Evolutionary conservation across 805 yeast species (phyloP).

Genomic region (Starmerella stellata): DNA sequence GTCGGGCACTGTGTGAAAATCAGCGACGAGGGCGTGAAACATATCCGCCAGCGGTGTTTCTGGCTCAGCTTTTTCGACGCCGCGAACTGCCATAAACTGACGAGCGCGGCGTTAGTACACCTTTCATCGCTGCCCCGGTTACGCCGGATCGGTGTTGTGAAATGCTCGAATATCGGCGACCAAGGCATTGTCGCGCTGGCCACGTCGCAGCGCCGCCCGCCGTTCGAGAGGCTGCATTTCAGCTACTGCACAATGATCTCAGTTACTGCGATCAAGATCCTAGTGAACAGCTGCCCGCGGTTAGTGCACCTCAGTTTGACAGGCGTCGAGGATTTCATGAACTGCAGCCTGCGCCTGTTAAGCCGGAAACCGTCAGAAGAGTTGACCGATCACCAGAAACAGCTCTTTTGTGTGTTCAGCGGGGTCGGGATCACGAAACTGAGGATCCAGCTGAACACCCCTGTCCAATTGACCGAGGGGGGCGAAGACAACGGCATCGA

Average conservation of each 20-base stretch:
- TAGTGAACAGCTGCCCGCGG: constrained; percentile 65
- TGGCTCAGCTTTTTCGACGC: constrained; percentile 82
- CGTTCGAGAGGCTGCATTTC: constrained; percentile 80
- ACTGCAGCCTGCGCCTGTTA: constrained; percentile 66
- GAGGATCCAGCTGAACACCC: constrained; percentile 42
- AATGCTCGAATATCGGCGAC: constrained; percentile 75
- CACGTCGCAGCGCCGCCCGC: constrained; percentile 41
- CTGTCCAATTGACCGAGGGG: no score
- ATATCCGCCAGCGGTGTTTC: constrained; percentile 57
- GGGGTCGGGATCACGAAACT: constrained; percentile 72
- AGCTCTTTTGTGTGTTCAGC: constrained; percentile 78
- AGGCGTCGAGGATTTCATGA: constrained; percentile 75
- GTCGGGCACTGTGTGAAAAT: constrained; percentile 84
- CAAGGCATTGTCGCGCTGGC: constrained; percentile 51
- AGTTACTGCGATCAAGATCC: constrained; percentile 53
- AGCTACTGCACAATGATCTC: constrained; percentile 76
- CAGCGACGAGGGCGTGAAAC: constrained; percentile 72
- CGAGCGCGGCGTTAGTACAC: constrained; percentile 64
- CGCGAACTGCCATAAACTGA: constrained; percentile 81
- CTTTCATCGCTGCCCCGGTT: constrained; percentile 60
- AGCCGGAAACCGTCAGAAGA: constrained; percentile 89
- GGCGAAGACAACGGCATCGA: no score
- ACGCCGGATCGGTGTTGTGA: constrained; percentile 82
- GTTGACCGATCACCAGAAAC: constrained; percentile 69
- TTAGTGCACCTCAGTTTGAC: constrained; percentile 82